Percentiles rank a stretch among this genome's conserved stretches.
phyloP scores from a whole-genome alignment of 805 yeast genomes.

The Lipomyces spencermartinsiae region DNA sequence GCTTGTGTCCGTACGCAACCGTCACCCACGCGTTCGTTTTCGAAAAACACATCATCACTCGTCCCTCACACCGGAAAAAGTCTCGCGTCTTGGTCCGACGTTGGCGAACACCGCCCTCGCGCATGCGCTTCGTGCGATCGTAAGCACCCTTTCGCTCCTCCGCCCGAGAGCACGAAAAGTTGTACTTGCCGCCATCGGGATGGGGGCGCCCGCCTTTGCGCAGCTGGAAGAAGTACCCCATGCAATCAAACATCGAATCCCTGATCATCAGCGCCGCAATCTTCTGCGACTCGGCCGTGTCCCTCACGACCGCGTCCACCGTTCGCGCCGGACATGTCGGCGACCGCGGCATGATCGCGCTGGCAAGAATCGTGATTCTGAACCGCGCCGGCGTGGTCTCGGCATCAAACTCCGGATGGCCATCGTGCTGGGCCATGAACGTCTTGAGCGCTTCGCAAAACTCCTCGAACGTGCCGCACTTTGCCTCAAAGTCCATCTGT shows the following conservation, averaged over 20 bases:
- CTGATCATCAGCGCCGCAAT: constrained; percentile 35
- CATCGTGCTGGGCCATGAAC: constrained; percentile 32
- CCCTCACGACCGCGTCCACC: constrained; percentile 37
- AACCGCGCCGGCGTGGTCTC: constrained; percentile 25
- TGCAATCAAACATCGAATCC: constrained; percentile 34
- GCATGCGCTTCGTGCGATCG: constrained; percentile 37
- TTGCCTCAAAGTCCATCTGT: constrained; percentile 25
- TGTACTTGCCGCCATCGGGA: constrained; percentile 38
- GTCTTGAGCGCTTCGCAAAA: constrained; percentile 14
- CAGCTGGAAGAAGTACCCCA: constrained; percentile 35
- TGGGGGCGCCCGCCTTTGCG: constrained; percentile 37
- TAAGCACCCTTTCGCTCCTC: constrained; percentile 37
- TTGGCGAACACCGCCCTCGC: constrained; percentile 37
- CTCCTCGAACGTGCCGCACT: constrained; percentile 28
- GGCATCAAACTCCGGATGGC: constrained; percentile 32
- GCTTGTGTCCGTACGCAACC: constrained; percentile 33
- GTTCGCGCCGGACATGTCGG: constrained; percentile 33
- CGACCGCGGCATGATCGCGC: constrained; percentile 32
- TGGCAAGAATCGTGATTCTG: constrained; percentile 26
- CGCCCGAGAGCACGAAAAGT: constrained; percentile 36
- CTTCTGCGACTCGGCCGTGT: constrained; percentile 35
- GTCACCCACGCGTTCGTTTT: constrained; percentile 35
- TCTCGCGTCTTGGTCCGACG: constrained; percentile 36
- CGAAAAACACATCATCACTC: constrained; percentile 34
- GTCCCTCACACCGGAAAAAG: constrained; percentile 35